Evolutionary conservation across 495 filamentous ascomycete species (phyloP).

Genomic region (Corynascus novoguineensis): DNA sequence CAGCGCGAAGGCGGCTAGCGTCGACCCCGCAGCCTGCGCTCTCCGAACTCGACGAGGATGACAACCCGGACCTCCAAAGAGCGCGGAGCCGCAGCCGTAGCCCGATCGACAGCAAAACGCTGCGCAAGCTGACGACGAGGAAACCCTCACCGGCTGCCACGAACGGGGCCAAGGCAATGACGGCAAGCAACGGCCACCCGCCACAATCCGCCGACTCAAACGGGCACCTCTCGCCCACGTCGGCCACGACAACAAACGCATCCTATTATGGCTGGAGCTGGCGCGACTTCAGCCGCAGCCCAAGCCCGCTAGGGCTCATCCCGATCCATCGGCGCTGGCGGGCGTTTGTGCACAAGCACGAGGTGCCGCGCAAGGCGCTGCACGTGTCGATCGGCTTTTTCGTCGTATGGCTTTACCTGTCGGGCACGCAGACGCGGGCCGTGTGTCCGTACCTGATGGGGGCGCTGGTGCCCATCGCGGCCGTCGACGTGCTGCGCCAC

Average conservation of each 20-base stretch:
- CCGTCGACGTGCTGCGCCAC: conserved; percentile 77
- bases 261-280: conserved; percentile 55
- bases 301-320: conserved; percentile 88
- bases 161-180: conserved; percentile 10
- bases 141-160: conserved; percentile 19
- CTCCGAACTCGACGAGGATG: conserved; percentile 21
- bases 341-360: conserved; percentile 68
- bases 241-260: too few species aligned
- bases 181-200: conserved; percentile 15
- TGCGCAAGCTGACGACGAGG: conserved; percentile 41
- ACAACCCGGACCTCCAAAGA: conserved; percentile 37
- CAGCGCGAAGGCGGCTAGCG: conserved; percentile 47
- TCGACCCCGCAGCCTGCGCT: conserved; percentile 31
- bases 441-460: conserved; percentile 79
- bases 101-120: conserved; percentile 46
- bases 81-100: conserved; percentile 48
- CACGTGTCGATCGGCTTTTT: conserved; percentile 96
- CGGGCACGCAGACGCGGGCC: conserved; percentile 61
- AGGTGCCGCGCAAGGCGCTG: conserved; percentile 68
- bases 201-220: conserved; percentile 38
- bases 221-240: conserved; percentile 62
- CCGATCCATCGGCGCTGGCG: conserved; percentile 79
- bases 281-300: conserved; percentile 78
- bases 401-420: conserved; percentile 73
- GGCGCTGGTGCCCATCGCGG: conserved; percentile 82